Percentiles rank a stretch among this genome's conserved stretches.
Conservation (phyloP, 2,329 filamentous ascomycete species). For the Fusarium nelsonii region DNA sequence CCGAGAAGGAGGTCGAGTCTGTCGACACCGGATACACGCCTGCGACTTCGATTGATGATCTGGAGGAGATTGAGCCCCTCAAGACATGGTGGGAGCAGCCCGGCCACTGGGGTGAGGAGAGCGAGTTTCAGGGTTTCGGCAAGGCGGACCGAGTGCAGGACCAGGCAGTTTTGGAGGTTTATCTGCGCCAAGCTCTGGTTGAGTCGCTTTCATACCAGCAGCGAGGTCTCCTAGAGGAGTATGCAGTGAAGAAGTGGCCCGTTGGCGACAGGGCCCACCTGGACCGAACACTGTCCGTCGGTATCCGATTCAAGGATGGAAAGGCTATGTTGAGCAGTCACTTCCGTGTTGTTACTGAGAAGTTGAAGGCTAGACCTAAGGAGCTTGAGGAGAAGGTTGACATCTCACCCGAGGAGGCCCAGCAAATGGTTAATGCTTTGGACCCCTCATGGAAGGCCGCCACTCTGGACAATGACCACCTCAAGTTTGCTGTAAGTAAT, state of each 20-base stretch:
- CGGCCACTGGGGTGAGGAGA: slow-evolving; percentile 64
- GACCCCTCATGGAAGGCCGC: slow-evolving; percentile 69
- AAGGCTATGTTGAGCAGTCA: slow-evolving; percentile 57
- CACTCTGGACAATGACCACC: slow-evolving; percentile 64
- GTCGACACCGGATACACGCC: slow-evolving; percentile 59
- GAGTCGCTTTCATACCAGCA: slow-evolving; percentile 63
- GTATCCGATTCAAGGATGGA: slow-evolving; percentile 58
- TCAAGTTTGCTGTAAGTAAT: slow-evolving; percentile 80
- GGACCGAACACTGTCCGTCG: slow-evolving; percentile 52
- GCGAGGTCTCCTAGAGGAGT: slow-evolving; percentile 48
- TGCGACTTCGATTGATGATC: slow-evolving; percentile 58
- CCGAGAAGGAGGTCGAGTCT: slow-evolving; percentile 50
- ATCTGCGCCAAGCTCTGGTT: slow-evolving; percentile 63
- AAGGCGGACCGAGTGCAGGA: slow-evolving; percentile 57
- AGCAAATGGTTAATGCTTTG: slow-evolving; percentile 60
- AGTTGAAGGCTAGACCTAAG: slow-evolving; percentile 49
- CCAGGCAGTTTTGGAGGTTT: slow-evolving; percentile 60
- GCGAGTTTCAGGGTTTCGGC: slow-evolving; percentile 60
- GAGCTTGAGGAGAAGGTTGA: slow-evolving; percentile 44
- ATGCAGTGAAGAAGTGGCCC: slow-evolving; percentile 53
- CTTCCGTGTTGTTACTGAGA: slow-evolving; percentile 50
- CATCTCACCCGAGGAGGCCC: slow-evolving; percentile 56
- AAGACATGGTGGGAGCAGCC: slow-evolving; percentile 66
- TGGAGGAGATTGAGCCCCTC: slow-evolving; percentile 63
- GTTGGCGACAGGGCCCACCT: slow-evolving; percentile 52